Conservation (phyloP, 31 red algal genomes). For the Odonthalia washingtoniensis region DNA sequence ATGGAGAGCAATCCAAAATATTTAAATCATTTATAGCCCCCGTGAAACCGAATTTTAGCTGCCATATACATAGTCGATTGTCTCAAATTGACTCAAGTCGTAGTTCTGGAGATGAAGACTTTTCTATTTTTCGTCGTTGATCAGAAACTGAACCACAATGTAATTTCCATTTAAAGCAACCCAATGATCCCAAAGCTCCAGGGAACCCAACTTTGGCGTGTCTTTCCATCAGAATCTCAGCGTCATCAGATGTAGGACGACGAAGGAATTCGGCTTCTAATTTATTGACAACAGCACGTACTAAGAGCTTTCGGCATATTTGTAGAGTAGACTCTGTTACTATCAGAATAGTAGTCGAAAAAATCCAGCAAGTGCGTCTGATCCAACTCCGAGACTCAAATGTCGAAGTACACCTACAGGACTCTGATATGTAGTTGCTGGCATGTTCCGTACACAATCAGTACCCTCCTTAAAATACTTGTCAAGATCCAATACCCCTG, state of each 20-base stretch:
- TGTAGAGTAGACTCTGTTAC: not conserved
- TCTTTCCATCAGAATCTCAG: not conserved
- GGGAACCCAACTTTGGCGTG: slow-evolving; percentile 2
- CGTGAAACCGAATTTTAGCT: too few species aligned
- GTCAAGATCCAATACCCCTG: slow-evolving; percentile 8
- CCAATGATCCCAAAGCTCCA: not conserved
- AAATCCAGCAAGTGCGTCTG: slow-evolving; percentile 13
- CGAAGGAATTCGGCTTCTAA: slow-evolving; percentile 26
- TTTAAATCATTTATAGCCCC: too few species aligned
- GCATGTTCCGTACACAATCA: slow-evolving; percentile 24
- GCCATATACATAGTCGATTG: slow-evolving; percentile 36
- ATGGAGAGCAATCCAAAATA: not conserved
- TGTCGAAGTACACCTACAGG: slow-evolving; percentile 21
- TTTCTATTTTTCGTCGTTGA: slow-evolving; percentile 7
- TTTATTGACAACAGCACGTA: slow-evolving; percentile 9
- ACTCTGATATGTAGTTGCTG: slow-evolving; percentile 46
- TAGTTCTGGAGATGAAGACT: not conserved
- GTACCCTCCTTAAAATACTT: slow-evolving; percentile 16
- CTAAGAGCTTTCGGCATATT: not conserved
- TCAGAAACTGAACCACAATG: not conserved
- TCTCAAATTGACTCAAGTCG: not conserved
- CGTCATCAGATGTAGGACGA: not conserved
- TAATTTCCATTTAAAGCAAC: slow-evolving; percentile 13
- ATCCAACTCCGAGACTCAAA: slow-evolving; percentile 2
- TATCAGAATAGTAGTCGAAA: too few species aligned